Percentiles rank a stretch among this genome's conserved stretches.
These are phyloP conservation scores for Mycena citricolor DNA, from an alignment of 1,284 basidiomycete genomes.

Conservation along the genomic window DNA sequence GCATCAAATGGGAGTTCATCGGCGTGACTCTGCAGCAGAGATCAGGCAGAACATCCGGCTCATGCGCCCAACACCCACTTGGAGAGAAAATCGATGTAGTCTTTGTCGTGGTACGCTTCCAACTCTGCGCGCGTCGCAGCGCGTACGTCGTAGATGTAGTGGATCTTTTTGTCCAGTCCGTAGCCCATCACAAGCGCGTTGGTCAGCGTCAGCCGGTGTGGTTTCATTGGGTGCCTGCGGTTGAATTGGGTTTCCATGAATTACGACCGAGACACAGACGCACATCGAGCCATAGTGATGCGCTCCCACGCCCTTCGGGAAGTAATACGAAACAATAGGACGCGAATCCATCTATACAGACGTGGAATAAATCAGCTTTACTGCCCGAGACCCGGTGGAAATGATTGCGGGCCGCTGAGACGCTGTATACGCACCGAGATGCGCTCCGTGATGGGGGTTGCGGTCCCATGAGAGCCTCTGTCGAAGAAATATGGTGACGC, in stretches of 20 bases:
- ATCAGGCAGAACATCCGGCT: too few species aligned
- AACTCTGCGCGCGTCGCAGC: conserved; percentile 90
- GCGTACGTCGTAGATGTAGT: conserved; percentile 87
- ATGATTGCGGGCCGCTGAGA: too few species aligned
- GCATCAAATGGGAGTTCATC: conserved; percentile 73
- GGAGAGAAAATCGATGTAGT: conserved; percentile 94
- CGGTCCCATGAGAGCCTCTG: conserved; percentile 62
- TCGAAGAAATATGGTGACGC: conserved; percentile 72
- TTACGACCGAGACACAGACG: conserved; percentile 27
- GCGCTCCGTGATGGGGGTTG: conserved; percentile 72
- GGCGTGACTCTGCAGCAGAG: conserved; percentile 69
- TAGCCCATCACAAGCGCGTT: conserved; percentile 97
- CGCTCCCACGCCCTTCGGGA: conserved; percentile 90
- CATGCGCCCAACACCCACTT: conserved; percentile 54
- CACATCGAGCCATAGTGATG: conserved; percentile 97
- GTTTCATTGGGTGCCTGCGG: conserved; percentile 99
- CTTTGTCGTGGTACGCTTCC: conserved; percentile 87
- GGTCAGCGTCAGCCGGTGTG: conserved; percentile 90
- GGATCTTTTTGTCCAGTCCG: conserved; percentile 94
- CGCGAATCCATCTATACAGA: conserved; percentile 72
- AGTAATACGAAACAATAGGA: conserved; percentile 93
- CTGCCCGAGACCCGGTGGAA: too few species aligned
- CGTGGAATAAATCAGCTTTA: conserved; percentile 16
- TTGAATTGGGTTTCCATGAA: conserved; percentile 32
- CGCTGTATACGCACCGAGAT: conserved; percentile 71